Percentiles rank a stretch among this genome's conserved stretches.
Evolutionary conservation across 352 stramenopile genomes (phyloP).

Genomic region (Discostella stelligera): DNA sequence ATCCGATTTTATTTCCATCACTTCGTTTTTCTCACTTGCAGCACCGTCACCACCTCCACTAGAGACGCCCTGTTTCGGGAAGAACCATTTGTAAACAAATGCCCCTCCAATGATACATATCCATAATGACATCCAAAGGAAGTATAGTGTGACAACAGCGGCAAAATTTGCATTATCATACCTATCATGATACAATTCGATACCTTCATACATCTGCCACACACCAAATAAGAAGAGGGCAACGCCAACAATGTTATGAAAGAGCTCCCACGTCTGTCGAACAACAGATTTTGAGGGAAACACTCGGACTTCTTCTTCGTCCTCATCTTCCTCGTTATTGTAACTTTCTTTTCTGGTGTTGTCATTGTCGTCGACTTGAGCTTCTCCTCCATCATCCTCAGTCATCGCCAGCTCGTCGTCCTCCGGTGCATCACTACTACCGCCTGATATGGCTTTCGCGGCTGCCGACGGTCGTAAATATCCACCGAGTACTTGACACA

Average conservation of each 20-base stretch:
- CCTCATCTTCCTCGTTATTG: conserved; percentile 7
- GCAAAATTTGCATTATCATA: conserved; percentile 13
- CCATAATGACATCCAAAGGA: conserved; percentile 30
- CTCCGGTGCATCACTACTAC: neutral
- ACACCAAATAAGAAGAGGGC: conserved; percentile 39
- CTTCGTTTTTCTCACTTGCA: too few species aligned
- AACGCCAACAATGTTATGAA: conserved; percentile 51
- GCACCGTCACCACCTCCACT: too few species aligned
- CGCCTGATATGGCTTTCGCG: neutral
- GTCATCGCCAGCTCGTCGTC: neutral
- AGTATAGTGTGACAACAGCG: conserved; percentile 12
- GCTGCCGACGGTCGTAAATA: conserved; percentile 33
- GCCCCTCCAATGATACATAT: conserved; percentile 24
- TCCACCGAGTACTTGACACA: conserved; percentile 48
- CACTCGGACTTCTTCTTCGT: neutral
- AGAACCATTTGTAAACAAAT: conserved; percentile 29
- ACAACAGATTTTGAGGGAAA: conserved; percentile 10
- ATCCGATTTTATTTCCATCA: too few species aligned
- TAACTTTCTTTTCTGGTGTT: neutral
- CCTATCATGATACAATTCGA: conserved; percentile 33
- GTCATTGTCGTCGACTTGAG: neutral
- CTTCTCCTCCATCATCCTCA: conserved; percentile 2
- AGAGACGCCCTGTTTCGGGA: neutral
- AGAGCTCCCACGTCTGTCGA: conserved; percentile 45
- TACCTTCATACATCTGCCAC: conserved; percentile 46